Conservation (phyloP, 345 rosid genomes). For the Carallia pectinifolia region DNA sequence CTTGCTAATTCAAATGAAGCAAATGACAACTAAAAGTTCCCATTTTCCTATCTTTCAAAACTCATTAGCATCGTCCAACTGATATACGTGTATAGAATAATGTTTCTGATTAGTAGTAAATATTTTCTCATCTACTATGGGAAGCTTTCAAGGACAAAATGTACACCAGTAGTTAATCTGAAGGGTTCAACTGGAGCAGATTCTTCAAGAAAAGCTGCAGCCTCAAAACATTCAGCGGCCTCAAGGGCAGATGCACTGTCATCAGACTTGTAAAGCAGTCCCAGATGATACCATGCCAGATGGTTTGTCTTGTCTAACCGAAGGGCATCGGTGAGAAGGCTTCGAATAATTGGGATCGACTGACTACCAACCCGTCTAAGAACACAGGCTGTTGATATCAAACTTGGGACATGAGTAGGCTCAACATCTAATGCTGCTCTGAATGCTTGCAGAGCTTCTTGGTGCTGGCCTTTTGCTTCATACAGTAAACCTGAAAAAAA, state of each 20-base stretch:
- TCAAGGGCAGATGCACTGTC: slow-evolving; percentile 36
- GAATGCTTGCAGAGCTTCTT: slow-evolving; percentile 60
- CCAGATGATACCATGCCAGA: slow-evolving; percentile 78
- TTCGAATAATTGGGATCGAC: slow-evolving; percentile 46
- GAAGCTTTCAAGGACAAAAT: neutral
- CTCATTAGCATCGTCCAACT: neutral
- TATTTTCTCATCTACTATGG: neutral
- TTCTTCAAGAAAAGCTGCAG: slow-evolving; percentile 61
- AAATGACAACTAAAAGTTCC: neutral
- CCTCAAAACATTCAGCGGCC: slow-evolving; percentile 65
- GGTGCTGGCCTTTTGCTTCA: slow-evolving; percentile 48
- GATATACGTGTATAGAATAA: neutral
- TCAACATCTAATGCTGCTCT: slow-evolving; percentile 53
- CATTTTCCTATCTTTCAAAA: neutral
- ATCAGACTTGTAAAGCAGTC: slow-evolving; percentile 48
- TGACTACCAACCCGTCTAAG: slow-evolving; percentile 38
- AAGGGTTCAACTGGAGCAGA: slow-evolving; percentile 75
- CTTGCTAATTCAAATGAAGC: neutral
- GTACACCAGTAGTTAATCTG: slow-evolving; percentile 35
- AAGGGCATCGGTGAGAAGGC: slow-evolving; percentile 67
- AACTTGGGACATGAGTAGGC: slow-evolving; percentile 60
- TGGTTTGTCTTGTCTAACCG: slow-evolving; percentile 55
- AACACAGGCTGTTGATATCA: slow-evolving; percentile 64
- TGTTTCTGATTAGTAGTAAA: neutral
- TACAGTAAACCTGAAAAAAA: slow-evolving; percentile 48